Percentiles rank a stretch among this genome's conserved stretches.
These are phyloP conservation scores for Amanita muscaria DNA, from an alignment of 768 basidiomycete species.

Conservation along the genomic window DNA sequence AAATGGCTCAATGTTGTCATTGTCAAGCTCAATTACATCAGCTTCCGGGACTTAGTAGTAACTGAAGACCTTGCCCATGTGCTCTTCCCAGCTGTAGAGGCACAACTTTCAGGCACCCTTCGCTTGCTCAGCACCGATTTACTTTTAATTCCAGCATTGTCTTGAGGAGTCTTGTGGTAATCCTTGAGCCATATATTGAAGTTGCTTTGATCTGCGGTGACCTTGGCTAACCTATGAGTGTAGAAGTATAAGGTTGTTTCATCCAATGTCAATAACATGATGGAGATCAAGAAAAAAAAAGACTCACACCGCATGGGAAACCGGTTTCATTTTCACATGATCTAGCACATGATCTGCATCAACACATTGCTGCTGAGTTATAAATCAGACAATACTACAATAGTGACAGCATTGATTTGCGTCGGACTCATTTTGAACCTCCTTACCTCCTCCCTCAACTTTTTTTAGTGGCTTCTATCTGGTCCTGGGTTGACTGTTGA, in stretches of 20 bases:
- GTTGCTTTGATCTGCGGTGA: background rate
- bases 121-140: background rate
- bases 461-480: too few species aligned
- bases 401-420: too few species aligned
- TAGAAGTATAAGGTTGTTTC: conserved; percentile 4
- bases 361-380: too few species aligned
- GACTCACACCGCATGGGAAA: too few species aligned
- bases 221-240: background rate
- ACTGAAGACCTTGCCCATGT: background rate
- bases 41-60: background rate
- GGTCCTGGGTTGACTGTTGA: too few species aligned
- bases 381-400: too few species aligned
- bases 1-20: background rate
- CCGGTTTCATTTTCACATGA: too few species aligned
- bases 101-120: background rate
- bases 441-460: too few species aligned
- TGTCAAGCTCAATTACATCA: conserved; percentile 2
- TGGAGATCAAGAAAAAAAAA: too few species aligned
- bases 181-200: conserved; percentile 3
- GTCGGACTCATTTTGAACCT: too few species aligned
- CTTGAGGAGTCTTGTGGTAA: background rate
- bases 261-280: background rate
- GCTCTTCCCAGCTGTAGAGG: background rate
- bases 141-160: background rate
- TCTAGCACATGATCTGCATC: too few species aligned